Base-by-base conservation (phyloP, 2,329 filamentous ascomycete species). In the Colletotrichum chrysophilum region DNA sequence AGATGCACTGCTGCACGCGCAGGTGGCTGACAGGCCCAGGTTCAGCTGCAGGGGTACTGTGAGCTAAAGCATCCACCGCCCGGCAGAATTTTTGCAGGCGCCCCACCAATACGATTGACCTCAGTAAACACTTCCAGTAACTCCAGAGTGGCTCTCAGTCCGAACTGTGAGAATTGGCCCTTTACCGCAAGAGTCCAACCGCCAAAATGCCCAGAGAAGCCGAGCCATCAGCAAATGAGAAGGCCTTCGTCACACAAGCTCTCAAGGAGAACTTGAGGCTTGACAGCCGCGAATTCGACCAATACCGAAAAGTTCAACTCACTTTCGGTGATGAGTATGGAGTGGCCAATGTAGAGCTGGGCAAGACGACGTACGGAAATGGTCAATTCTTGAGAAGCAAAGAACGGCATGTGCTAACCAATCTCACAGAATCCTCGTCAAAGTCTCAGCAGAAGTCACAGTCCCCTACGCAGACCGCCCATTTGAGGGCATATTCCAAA, bases 401-500 rank as follows among this genome's bases (percentile, higher is more conserved):
- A 28, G 14, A 34, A 12, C n/a, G 8, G 2, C 24, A 7, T 26
- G 4, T 36, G 30, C 74, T 78, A 67, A 79, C 26, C 14, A 34
- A 28, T n/a, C 32, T 60, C 30, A 24, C 79, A 97, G 96, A 81
- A 91, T 98, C 74, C 88, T 97, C 76, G 95, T 94, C 71, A 94
- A 95, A 77, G 94, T 98, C 75, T 96, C 96, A 4, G 94, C 96
- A 77, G 95, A 98, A 86, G 94, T 98, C 77, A 94, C 94, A 13
- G 92, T 94, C 52, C 96, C 97, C 58, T 95, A 94, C 82, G 86
- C 94, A 69, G 96, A 98, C 86, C 94, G 96, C 78, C 96, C 96
- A 75, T 98, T 98, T 83, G 97, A 98, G 84, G 97, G 97, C 83
- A 91, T 98, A 84, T 98, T 98, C 88, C 96, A 93, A 79, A 98